Evolutionary conservation across 2,329 filamentous ascomycete species (phyloP), one percentile per base, ranked within the genome.

Genomic region (Fonsecaea monophora): DNA sequence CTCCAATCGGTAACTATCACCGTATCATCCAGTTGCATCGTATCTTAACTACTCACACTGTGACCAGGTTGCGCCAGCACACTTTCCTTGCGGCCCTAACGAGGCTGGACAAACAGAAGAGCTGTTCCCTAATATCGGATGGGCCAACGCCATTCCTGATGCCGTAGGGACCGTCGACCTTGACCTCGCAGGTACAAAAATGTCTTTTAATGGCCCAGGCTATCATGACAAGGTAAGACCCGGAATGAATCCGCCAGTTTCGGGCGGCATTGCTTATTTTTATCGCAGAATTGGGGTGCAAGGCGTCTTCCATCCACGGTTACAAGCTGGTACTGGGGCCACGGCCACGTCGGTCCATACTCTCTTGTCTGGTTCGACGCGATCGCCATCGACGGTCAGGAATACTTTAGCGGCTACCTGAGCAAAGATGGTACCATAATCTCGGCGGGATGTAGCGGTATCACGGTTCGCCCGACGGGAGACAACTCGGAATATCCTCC

Each of bases 301-400:
- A 76, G 79, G 1, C 79, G 82, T 61, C 35, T 63, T 13, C 61
- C 73, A 3, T 74, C 70, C 13, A 70, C 21, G 21, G 21, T 79
- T 7, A 63, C 68, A 35, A 77, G 74, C 35, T 82, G 80, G 78
- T 81, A 82, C 70, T 82, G 80, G 79, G 81, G 82, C n/a, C 82
- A 82, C 63, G 80, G 74, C 2, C 74, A 73, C 30, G 61, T 82
- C 0, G 81, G 80, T 0, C 70, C 74, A 0, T 82, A 82, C 75
- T 78, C 79, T 2, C 67, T 83, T 30, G 78, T 83, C 32, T 84
- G 81, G 81, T 80, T 82, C 67, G 76, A 79, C 61, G 73, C 75
- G 3, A 61, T 79, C 21, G 67, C 71, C 13, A 48, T 64, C 21
- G 64, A 72, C 6, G 74, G 72, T 6, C 71, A 68, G 10, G 74